These are phyloP conservation scores for Lentinula aciculospora DNA, from an alignment of 768 basidiomycete genomes.

Conservation along the genomic window DNA sequence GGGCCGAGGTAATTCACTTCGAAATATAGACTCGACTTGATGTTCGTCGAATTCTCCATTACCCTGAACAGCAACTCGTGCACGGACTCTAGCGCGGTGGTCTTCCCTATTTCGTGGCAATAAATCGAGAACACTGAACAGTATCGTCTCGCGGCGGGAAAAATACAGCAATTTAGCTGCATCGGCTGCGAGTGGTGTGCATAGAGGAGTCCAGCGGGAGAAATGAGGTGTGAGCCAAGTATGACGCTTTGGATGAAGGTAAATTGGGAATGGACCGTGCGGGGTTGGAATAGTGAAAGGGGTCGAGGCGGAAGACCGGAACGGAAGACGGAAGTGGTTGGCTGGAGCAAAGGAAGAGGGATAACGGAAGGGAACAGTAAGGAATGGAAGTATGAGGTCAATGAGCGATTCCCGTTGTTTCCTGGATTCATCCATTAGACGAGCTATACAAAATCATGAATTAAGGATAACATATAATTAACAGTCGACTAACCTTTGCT, in stretches of 20 bases:
- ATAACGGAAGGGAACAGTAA: slow-evolving; percentile 52
- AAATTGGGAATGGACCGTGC: slow-evolving; percentile 46
- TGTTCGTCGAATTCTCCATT: not conserved
- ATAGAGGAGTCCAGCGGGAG: slow-evolving; percentile 19
- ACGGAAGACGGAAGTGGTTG: slow-evolving; percentile 52
- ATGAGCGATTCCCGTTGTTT: slow-evolving; percentile 23
- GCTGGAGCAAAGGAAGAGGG: slow-evolving; percentile 55
- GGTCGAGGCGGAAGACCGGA: slow-evolving; percentile 13
- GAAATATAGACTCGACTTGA: not conserved
- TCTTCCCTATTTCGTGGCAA: slow-evolving; percentile 26
- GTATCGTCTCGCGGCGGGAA: slow-evolving; percentile 46
- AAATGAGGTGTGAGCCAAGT: slow-evolving; percentile 26
- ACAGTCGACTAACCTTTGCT: slow-evolving; percentile 38
- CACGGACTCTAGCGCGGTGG: slow-evolving; percentile 16
- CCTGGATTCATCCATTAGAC: slow-evolving; percentile 20
- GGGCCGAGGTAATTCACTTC: slow-evolving; percentile 16
- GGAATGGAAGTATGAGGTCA: slow-evolving; percentile 32
- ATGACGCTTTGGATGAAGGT: slow-evolving; percentile 25
- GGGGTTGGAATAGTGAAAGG: slow-evolving; percentile 21
- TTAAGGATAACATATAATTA: not conserved
- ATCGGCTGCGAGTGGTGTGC: slow-evolving; percentile 40
- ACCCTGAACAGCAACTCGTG: not conserved
- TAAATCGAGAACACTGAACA: slow-evolving; percentile 35
- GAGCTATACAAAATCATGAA: slow-evolving; percentile 12
- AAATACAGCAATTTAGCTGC: slow-evolving; percentile 64